Evolutionary conservation across 2,329 filamentous ascomycete genomes (phyloP).

Genomic region (Zymoseptoria passerinii): DNA sequence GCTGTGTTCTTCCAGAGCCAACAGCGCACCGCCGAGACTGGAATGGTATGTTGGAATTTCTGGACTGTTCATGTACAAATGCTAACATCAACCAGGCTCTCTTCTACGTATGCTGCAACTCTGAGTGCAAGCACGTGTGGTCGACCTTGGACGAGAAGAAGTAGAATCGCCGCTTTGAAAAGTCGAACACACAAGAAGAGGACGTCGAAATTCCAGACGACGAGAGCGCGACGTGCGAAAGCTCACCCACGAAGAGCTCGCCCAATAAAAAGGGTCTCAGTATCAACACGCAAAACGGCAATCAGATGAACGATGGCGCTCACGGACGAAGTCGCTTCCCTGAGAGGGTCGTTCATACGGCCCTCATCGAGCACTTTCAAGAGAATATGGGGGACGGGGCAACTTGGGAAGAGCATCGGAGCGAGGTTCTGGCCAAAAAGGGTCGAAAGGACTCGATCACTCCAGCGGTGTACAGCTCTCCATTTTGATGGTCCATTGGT

Average conservation of each 20-base stretch:
- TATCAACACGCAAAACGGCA: background rate
- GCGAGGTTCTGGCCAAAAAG: background rate
- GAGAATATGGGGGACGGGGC: background rate
- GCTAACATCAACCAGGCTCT: conserved; percentile 34
- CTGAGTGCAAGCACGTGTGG: conserved; percentile 79
- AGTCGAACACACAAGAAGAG: conserved; percentile 4
- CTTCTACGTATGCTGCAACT: conserved; percentile 64
- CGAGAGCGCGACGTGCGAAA: background rate
- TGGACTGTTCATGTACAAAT: conserved; percentile 7
- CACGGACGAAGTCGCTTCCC: background rate
- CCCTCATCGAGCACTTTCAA: conserved; percentile 1
- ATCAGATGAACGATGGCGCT: background rate
- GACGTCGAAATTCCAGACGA: background rate
- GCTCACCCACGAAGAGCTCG: background rate
- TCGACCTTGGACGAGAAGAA: conserved; percentile 25
- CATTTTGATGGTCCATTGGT: background rate
- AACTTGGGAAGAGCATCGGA: background rate
- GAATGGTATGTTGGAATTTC: conserved; percentile 65
- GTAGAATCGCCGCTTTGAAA: conserved; percentile 10
- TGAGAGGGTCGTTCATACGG: background rate
- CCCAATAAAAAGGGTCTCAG: background rate
- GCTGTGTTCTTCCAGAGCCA: conserved; percentile 99
- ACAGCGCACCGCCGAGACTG: conserved; percentile 90
- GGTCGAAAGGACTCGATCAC: background rate
- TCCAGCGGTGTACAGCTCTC: background rate